phyloP scores from a whole-genome alignment of 2,329 filamentous ascomycete genomes.

The Ophiostoma piceae region DNA sequence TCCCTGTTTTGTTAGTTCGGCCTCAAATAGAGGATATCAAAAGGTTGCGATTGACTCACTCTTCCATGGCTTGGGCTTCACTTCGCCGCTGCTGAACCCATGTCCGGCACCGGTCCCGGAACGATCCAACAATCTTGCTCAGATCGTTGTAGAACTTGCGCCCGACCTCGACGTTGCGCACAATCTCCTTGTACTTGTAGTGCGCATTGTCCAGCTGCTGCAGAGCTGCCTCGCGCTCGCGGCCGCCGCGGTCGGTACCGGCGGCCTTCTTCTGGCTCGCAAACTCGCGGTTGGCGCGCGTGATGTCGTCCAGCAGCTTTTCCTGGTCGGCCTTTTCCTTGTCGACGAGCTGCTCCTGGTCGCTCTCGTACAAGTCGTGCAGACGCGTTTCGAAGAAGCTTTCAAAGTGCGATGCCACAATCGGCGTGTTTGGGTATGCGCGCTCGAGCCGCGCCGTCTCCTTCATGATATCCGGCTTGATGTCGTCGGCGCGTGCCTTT shows the following conservation, averaged over 20 bases:
- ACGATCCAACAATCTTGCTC: conserved; percentile 74
- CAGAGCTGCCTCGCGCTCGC: conserved; percentile 76
- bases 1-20: conserved; percentile 37
- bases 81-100: conserved; percentile 77
- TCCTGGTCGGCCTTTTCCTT: conserved; percentile 70
- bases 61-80: conserved; percentile 74
- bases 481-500: conserved; percentile 80
- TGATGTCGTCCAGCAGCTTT: conserved; percentile 61
- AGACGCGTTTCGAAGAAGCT: conserved; percentile 80
- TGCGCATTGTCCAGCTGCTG: conserved; percentile 88
- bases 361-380: conserved; percentile 68
- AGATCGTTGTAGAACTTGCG: conserved; percentile 97
- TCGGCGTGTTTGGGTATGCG: conserved; percentile 74
- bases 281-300: conserved; percentile 73
- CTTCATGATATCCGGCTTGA: conserved; percentile 73
- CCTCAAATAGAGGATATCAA: too few species aligned
- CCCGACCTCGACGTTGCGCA: conserved; percentile 83
- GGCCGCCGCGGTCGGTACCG: conserved; percentile 50
- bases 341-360: conserved; percentile 59
- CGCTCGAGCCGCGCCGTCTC: conserved; percentile 83
- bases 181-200: conserved; percentile 92
- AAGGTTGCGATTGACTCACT: too few species aligned
- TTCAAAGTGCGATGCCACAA: conserved; percentile 88
- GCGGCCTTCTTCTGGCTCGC: conserved; percentile 54
- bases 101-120: conserved; percentile 68